Conservation (phyloP, 352 stramenopile genomes). For the Peronospora destructor region DNA sequence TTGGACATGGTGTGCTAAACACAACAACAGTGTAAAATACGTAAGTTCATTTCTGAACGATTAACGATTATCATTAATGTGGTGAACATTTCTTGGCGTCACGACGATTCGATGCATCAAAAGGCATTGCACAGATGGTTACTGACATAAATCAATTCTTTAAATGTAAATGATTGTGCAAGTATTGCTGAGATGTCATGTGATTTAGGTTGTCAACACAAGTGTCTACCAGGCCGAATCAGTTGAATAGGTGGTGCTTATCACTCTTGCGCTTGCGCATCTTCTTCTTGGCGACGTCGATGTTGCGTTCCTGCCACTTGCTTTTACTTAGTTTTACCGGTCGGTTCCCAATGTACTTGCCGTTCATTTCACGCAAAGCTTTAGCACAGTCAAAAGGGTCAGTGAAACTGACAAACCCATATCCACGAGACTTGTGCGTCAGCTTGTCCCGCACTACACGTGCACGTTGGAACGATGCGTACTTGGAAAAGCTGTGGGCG, state of each 20-base stretch:
- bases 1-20: neutral
- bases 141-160: too few relatives aligned
- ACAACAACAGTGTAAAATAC: neutral
- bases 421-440: slow-evolving; percentile 88
- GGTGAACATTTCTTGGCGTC: too few relatives aligned
- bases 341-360: slow-evolving; percentile 92
- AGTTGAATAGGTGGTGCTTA: slow-evolving; percentile 76
- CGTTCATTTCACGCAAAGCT: slow-evolving; percentile 94
- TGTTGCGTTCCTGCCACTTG: slow-evolving; percentile 93
- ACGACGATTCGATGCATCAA: too few relatives aligned
- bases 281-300: slow-evolving; percentile 87
- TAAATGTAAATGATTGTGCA: too few relatives aligned
- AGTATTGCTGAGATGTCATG: neutral
- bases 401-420: slow-evolving; percentile 92
- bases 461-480: slow-evolving; percentile 72
- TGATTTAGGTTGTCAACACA: neutral
- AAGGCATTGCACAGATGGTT: too few relatives aligned
- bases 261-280: slow-evolving; percentile 74
- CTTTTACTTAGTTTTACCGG: slow-evolving; percentile 93
- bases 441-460: slow-evolving; percentile 79
- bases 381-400: slow-evolving; percentile 92
- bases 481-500: slow-evolving; percentile 65
- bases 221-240: slow-evolving; percentile 5
- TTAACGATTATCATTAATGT: too few relatives aligned
- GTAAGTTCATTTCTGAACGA: neutral